phyloP scores from a whole-genome alignment of 805 yeast species.

The Ogataea saltuana region DNA sequence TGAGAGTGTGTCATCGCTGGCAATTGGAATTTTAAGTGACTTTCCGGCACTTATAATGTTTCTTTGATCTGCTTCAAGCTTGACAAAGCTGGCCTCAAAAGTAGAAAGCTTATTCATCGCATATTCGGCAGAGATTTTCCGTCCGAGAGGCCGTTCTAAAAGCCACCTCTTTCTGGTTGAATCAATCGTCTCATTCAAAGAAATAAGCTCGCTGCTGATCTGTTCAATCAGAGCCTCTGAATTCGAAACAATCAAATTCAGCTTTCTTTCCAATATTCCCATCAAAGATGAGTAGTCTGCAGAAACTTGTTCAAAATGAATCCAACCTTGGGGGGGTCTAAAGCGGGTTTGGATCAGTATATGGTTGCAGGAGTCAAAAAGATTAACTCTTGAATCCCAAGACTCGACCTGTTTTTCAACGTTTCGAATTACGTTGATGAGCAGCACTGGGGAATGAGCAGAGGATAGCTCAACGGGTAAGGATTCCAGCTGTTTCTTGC shows the following conservation, averaged over 20 bases:
- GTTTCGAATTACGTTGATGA: slow-evolving; percentile 42
- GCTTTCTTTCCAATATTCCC: slow-evolving; percentile 40
- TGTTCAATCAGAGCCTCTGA: slow-evolving; percentile 45
- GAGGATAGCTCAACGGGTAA: slow-evolving; percentile 39
- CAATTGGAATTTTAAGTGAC: slow-evolving; percentile 37
- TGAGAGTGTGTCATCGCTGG: slow-evolving; percentile 31
- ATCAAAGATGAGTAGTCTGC: slow-evolving; percentile 44
- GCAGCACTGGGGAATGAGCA: slow-evolving; percentile 37
- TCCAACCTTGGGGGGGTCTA: slow-evolving; percentile 54
- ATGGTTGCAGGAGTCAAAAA: slow-evolving; percentile 33
- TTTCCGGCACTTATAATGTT: slow-evolving; percentile 36
- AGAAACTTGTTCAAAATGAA: slow-evolving; percentile 63
- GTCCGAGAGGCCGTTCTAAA: slow-evolving; percentile 46
- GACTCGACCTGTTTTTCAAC: slow-evolving; percentile 25
- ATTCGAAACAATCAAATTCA: slow-evolving; percentile 32
- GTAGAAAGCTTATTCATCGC: slow-evolving; percentile 44
- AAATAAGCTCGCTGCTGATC: slow-evolving; percentile 41
- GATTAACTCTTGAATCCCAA: slow-evolving; percentile 26
- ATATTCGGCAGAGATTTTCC: slow-evolving; percentile 39
- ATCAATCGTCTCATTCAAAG: slow-evolving; percentile 36
- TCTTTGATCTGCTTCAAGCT: slow-evolving; percentile 16
- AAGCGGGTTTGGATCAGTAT: slow-evolving; percentile 42
- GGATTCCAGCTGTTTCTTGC: slow-evolving; percentile 41
- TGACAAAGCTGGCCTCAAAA: slow-evolving; percentile 24
- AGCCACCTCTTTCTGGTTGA: slow-evolving; percentile 49